phyloP scores from a whole-genome alignment of 2,329 filamentous ascomycete species.

The Talaromyces sp. region DNA sequence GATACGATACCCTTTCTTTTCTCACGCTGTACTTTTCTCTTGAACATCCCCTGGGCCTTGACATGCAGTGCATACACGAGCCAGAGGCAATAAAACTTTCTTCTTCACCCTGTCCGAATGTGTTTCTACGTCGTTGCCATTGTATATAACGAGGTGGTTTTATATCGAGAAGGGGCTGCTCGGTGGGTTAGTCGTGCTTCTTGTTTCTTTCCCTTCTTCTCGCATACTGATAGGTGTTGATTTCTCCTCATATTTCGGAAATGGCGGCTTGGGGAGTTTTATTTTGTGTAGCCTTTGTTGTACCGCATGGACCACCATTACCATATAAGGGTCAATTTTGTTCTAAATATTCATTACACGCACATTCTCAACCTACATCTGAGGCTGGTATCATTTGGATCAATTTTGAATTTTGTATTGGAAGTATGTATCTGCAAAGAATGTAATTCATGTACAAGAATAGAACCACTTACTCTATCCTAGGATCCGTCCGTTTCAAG shows the following conservation, averaged over 20 bases:
- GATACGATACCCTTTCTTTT: slow-evolving; percentile 15
- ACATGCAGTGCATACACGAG: slow-evolving; percentile 5
- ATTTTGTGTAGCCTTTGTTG: not conserved
- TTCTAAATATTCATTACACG: not conserved
- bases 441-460: slow-evolving; percentile 5
- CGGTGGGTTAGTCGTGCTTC: not conserved
- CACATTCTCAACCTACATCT: not conserved
- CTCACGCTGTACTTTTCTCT: not conserved
- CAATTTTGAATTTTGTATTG: not conserved
- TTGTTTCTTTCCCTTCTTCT: not conserved
- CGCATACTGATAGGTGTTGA: slow-evolving; percentile 14
- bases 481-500: slow-evolving; percentile 13
- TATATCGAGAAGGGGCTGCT: not conserved
- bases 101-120: not conserved
- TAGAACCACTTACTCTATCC: not conserved
- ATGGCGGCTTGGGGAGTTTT: slow-evolving; percentile 12
- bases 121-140: not conserved
- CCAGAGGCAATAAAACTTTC: not conserved
- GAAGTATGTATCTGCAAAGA: not conserved
- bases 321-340: not conserved
- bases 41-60: not conserved
- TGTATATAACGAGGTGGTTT: slow-evolving; percentile 1
- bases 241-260: slow-evolving; percentile 11
- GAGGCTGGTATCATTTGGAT: slow-evolving; percentile 10
- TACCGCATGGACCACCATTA: not conserved